Evolutionary conservation across 2,329 filamentous ascomycete genomes (phyloP).

Genomic region (Conoideocrella luteorostrata): DNA sequence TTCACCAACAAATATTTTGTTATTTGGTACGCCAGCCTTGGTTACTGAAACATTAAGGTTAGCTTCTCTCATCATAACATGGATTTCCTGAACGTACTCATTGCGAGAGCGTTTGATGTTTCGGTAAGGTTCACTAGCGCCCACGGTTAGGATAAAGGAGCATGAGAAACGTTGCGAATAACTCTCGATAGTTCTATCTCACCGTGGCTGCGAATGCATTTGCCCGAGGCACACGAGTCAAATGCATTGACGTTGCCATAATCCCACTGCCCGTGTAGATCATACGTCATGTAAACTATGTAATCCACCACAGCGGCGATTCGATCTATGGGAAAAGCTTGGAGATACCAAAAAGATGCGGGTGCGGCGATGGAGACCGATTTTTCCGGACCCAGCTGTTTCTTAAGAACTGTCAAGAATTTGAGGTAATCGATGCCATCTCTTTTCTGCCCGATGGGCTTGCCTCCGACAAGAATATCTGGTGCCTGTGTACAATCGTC

Average conservation of each 20-base stretch:
- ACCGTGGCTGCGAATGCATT: slow-evolving; percentile 6
- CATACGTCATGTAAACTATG: slow-evolving; percentile 27
- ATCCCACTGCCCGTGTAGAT: slow-evolving; percentile 26
- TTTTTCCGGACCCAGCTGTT: slow-evolving; percentile 12
- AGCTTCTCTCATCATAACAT: too few species aligned
- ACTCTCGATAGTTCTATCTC: too few species aligned
- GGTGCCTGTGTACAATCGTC: too few species aligned
- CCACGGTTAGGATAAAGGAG: too few species aligned
- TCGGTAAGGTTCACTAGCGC: slow-evolving; percentile 19
- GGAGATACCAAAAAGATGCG: slow-evolving; percentile 28
- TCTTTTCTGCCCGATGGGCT: too few species aligned
- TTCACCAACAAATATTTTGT: slow-evolving; percentile 21
- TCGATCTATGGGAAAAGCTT: slow-evolving; percentile 20
- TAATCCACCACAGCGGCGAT: slow-evolving; percentile 24
- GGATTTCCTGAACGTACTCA: too few species aligned
- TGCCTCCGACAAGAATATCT: too few species aligned
- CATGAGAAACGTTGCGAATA: too few species aligned
- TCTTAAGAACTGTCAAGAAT: slow-evolving; percentile 1
- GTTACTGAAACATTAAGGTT: slow-evolving; percentile 9
- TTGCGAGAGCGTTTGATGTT: slow-evolving; percentile 20
- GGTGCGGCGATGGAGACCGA: slow-evolving; percentile 23
- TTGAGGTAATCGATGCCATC: not conserved
- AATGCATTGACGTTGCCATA: slow-evolving; percentile 1
- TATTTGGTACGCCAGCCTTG: slow-evolving; percentile 18
- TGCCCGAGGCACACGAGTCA: slow-evolving; percentile 1